Evolutionary conservation across 2,329 filamentous ascomycete species (phyloP), one percentile per base, ranked within the genome.

Genomic region (Rugonectria rugulosa): DNA sequence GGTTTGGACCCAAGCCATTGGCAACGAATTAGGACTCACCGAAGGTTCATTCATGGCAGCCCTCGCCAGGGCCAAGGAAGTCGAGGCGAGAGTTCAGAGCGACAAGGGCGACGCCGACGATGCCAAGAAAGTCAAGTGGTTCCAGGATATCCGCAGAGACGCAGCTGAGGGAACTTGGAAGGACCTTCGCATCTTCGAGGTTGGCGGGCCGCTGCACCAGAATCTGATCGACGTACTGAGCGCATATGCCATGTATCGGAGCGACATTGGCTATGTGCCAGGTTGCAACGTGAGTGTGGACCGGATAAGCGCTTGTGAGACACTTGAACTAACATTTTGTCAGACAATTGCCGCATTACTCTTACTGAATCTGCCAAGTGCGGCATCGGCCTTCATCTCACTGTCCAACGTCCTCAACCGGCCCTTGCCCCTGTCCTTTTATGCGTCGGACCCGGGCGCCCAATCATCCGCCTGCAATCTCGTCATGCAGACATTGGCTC

Each of bases 191-290:
- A 89, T 93, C 68, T 94, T 93, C 69, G 83, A 88, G 64, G 75
- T 79, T 6, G 83, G 75, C 14, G 87, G 84, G 0, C 89, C 90
- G 2, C 76, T 93, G 10, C 85, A 93, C 68, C 78, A 85, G 53
- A 80, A 82, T 31, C 77, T 95, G 24, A 77, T 89, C 15, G 87
- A 94, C 68, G 85, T 95, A 9, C 79, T 94, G 57, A 87, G 87
- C 66, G 91, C 91, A 6, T 94, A 94, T 72, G 81, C 87, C 50
- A 89, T 92, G 84, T 95, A 95, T 73, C 83, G 91, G 57, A 88
- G 87, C 62, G 91, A 95, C 69, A 89, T 94, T 66, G 89, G 90
- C 59, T 92, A 92, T 67, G 82, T 91, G 53, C 81, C 82, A 59
- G 89, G 90, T 49, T 90, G 88, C 62, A 90, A 92, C 69, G 87